Conservation (phyloP, 164 flowering plant species). For the Tinospora cordifolia region DNA sequence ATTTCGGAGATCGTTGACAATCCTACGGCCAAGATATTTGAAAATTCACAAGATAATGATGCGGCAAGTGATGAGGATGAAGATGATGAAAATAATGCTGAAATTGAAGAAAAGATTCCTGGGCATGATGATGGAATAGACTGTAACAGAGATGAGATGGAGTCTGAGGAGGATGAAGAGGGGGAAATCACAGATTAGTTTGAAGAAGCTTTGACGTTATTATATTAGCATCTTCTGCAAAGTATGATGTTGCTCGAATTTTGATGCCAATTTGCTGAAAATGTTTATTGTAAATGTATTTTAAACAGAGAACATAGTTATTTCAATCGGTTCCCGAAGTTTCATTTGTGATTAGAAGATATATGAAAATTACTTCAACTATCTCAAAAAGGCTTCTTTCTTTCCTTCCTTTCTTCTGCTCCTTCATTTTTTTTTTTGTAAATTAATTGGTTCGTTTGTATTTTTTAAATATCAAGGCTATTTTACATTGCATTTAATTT, state of each 20-base stretch:
- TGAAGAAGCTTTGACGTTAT: not conserved
- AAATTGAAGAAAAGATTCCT: slow-evolving; percentile 9
- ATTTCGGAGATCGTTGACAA: not conserved
- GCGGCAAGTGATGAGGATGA: slow-evolving; percentile 7
- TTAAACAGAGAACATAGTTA: not conserved
- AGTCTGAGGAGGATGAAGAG: slow-evolving; percentile 38
- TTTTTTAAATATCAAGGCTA: no score
- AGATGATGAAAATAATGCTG: slow-evolving; percentile 8
- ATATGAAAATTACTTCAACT: no score
- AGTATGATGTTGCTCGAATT: not conserved
- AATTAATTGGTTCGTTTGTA: no score
- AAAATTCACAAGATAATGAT: slow-evolving; percentile 8
- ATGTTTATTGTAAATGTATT: not conserved
- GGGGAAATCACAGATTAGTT: slow-evolving; percentile 55
- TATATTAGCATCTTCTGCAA: not conserved
- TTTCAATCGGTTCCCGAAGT: no score
- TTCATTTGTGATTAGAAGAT: no score
- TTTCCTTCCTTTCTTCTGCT: no score
- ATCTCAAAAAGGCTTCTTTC: no score
- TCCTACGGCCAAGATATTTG: slow-evolving; percentile 9
- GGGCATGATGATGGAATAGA: slow-evolving; percentile 6
- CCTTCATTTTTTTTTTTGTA: no score
- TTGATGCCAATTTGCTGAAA: not conserved
- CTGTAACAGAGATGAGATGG: slow-evolving; percentile 1
- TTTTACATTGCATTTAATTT: no score